These are phyloP conservation scores for Claviceps sorghi DNA, from an alignment of 2,329 filamentous ascomycete species.

Conservation along the genomic window DNA sequence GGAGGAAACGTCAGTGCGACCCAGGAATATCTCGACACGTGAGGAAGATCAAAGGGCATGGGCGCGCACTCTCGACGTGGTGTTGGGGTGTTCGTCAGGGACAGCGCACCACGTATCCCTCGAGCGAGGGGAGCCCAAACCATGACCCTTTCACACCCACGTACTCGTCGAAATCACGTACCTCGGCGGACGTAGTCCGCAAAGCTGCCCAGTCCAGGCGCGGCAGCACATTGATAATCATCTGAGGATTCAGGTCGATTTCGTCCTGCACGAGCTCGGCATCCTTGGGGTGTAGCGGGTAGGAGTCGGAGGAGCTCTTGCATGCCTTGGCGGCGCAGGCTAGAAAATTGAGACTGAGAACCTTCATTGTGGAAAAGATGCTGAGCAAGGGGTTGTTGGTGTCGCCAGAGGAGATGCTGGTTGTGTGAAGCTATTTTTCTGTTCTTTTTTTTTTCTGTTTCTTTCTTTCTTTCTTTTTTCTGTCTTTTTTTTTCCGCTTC, in stretches of 20 bases:
- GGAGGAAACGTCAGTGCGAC: background rate
- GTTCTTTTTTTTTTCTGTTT: background rate
- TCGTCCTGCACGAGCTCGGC: conserved; percentile 84
- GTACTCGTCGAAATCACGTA: too few species aligned
- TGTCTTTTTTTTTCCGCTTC: background rate
- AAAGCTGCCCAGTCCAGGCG: conserved; percentile 81
- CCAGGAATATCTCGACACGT: too few species aligned
- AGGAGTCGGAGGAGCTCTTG: conserved; percentile 65
- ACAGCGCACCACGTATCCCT: too few species aligned
- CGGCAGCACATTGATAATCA: conserved; percentile 73
- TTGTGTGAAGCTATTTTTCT: background rate
- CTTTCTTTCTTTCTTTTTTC: too few species aligned
- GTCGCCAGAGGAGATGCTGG: background rate
- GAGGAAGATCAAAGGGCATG: too few species aligned
- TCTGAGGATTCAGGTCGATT: conserved; percentile 63
- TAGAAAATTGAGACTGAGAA: conserved; percentile 90
- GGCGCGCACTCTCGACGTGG: too few species aligned
- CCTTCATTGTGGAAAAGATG: conserved; percentile 53
- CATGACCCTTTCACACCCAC: too few species aligned
- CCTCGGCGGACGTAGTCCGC: conserved; percentile 60
- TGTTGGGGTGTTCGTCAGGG: too few species aligned
- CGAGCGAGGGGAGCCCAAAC: too few species aligned
- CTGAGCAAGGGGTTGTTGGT: background rate
- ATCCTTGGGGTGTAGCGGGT: conserved; percentile 84
- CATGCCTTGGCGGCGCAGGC: conserved; percentile 93